phyloP scores from a whole-genome alignment of 2,329 filamentous ascomycete species.

The Eutypa lata region DNA sequence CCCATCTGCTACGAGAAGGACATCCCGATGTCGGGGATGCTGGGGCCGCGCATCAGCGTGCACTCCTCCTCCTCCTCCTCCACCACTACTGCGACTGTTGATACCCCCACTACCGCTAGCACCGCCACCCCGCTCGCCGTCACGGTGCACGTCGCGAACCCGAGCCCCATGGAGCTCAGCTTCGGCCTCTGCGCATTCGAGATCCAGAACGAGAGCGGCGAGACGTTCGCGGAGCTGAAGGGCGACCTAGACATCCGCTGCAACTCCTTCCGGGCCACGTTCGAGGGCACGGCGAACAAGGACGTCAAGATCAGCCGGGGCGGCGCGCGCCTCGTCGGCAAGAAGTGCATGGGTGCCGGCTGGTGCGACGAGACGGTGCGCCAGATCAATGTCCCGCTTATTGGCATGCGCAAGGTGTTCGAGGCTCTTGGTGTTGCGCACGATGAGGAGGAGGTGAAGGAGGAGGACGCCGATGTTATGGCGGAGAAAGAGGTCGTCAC shows the following conservation, averaged over 20 bases:
- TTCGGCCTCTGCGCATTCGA: constrained; percentile 24
- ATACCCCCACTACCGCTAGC: background rate
- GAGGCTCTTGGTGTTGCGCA: constrained; percentile 8
- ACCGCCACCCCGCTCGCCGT: constrained; percentile 3
- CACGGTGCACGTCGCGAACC: constrained; percentile 17
- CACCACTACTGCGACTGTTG: background rate
- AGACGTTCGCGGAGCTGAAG: constrained; percentile 18
- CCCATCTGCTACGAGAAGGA: constrained; percentile 20
- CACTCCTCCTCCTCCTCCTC: background rate
- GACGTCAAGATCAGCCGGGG: constrained; percentile 1
- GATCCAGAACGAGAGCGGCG: constrained; percentile 12
- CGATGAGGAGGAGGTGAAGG: constrained; percentile 2
- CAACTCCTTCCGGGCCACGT: constrained; percentile 13
- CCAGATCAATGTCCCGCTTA: constrained; percentile 20
- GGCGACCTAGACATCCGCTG: constrained; percentile 20
- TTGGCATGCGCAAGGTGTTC: constrained; percentile 9
- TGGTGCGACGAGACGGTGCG: constrained; percentile 24
- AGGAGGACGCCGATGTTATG: constrained; percentile 1
- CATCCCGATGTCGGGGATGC: constrained; percentile 18
- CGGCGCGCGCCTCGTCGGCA: constrained; percentile 17
- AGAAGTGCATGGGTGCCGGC: constrained; percentile 16
- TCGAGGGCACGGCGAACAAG: constrained; percentile 15
- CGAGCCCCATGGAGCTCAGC: constrained; percentile 22
- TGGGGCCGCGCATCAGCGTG: constrained; percentile 13
- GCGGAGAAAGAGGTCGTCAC: background rate